Percentiles rank a stretch among this genome's conserved stretches.
phyloP scores from a whole-genome alignment of 2,329 filamentous ascomycete genomes.

The Aspergillus sp. region DNA sequence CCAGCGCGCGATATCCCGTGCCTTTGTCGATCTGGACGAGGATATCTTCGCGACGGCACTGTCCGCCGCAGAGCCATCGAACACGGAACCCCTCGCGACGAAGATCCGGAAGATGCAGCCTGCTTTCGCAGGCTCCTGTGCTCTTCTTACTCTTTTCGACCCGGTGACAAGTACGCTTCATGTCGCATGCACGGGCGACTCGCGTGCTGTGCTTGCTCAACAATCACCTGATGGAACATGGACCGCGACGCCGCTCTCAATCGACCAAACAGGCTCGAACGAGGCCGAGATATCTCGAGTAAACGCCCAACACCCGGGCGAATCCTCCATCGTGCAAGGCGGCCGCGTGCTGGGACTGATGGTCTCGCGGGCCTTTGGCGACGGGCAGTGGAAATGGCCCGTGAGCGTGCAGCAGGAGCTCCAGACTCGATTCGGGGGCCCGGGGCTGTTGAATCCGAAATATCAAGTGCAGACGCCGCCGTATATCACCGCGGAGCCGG shows the following conservation, averaged over 20 bases:
- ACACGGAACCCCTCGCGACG: conserved; percentile 25
- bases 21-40: conserved; percentile 31
- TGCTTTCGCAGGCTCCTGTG: conserved; percentile 62
- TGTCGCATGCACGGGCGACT: conserved; percentile 71
- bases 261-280: conserved; percentile 70
- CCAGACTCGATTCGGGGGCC: conserved; percentile 34
- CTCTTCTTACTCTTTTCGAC: conserved; percentile 67
- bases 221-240: conserved; percentile 49
- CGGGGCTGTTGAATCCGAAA: conserved; percentile 50
- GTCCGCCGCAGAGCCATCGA: conserved; percentile 14
- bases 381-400: conserved; percentile 70
- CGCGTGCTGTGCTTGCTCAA: conserved; percentile 65
- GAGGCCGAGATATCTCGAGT: conserved; percentile 61
- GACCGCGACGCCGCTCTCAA: conserved; percentile 59
- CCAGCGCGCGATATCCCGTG: conserved; percentile 28
- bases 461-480: conserved; percentile 57
- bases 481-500: conserved; percentile 70
- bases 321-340: conserved; percentile 60
- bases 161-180: conserved; percentile 57
- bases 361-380: conserved; percentile 70
- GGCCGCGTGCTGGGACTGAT: conserved; percentile 66
- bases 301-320: conserved; percentile 63
- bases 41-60: conserved; percentile 30
- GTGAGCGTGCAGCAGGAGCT: conserved; percentile 52
- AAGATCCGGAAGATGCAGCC: conserved; percentile 31